Evolutionary conservation across 1,284 basidiomycete genomes (phyloP).

Genomic region (Cryptococcus hybrid): DNA sequence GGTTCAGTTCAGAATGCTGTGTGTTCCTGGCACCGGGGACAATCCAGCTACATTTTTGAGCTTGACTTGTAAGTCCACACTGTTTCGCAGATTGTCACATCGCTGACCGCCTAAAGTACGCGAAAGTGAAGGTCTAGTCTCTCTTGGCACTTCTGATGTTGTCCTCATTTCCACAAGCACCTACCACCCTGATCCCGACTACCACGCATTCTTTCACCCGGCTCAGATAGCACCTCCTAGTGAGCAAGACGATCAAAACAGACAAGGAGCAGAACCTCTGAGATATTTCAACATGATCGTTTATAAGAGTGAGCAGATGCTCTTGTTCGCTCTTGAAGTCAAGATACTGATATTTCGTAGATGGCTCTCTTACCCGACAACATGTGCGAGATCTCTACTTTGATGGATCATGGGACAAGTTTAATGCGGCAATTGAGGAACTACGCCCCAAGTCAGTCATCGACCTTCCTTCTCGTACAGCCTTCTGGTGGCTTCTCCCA

Average conservation of each 20-base stretch:
- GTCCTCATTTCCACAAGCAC: conserved; percentile 65
- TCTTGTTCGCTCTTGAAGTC: conserved; percentile 51
- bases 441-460: conserved; percentile 18
- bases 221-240: conserved; percentile 41
- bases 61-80: conserved; percentile 51
- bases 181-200: conserved; percentile 52
- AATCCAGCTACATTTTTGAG: conserved; percentile 85
- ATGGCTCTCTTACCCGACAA: conserved; percentile 77
- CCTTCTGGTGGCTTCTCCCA: conserved; percentile 44
- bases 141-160: conserved; percentile 88
- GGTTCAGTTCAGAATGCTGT: conserved; percentile 70
- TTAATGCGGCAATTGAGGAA: conserved; percentile 63
- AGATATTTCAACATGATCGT: conserved; percentile 54
- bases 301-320: conserved; percentile 52
- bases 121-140: conserved; percentile 69
- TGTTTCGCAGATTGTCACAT: not conserved
- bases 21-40: conserved; percentile 85
- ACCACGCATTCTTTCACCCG: conserved; percentile 55
- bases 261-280: conserved; percentile 18
- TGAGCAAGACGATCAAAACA: conserved; percentile 10
- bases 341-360: conserved; percentile 53
- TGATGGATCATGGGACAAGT: conserved; percentile 63
- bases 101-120: not conserved
- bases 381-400: conserved; percentile 71
- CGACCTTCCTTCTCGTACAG: conserved; percentile 56